A percentile compares a stretch with the other conserved stretches of the same genome.
Conservation (phyloP, 257 asterid genomes). For the Forsythia suspensa region DNA sequence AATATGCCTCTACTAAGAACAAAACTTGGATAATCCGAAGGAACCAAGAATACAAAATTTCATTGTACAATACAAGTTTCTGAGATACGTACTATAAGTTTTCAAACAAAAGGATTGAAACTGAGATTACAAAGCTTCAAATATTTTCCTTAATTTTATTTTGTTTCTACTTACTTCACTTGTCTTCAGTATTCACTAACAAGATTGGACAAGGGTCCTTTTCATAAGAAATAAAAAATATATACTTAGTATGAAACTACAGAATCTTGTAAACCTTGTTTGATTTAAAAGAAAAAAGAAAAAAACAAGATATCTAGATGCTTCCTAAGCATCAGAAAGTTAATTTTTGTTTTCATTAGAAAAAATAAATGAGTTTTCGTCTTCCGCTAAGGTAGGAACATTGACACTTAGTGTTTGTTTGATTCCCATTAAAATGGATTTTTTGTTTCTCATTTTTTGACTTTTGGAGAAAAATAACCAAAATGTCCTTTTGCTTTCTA, state of each 20-base stretch:
- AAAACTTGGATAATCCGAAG: neutral
- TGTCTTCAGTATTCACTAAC: neutral
- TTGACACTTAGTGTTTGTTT: too few relatives aligned
- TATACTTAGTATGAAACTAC: neutral
- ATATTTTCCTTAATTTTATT: neutral
- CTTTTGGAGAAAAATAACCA: too few relatives aligned
- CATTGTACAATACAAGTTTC: neutral
- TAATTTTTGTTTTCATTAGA: too few relatives aligned
- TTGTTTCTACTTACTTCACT: neutral
- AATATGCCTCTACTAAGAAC: neutral
- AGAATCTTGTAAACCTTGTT: neutral
- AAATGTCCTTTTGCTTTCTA: too few relatives aligned
- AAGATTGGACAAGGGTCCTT: neutral
- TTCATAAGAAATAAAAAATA: neutral
- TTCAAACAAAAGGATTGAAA: neutral
- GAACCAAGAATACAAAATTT: neutral
- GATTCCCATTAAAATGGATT: too few relatives aligned
- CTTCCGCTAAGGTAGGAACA: too few relatives aligned
- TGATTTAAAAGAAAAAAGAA: too few relatives aligned
- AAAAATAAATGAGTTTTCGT: too few relatives aligned
- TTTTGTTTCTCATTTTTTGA: too few relatives aligned
- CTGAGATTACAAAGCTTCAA: constrained; percentile 17
- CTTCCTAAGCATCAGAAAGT: too few relatives aligned
- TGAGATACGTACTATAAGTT: neutral
- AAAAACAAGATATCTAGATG: too few relatives aligned